Evolutionary conservation across 345 rosid species (phyloP).

Genomic region (Leavenworthia alabamica): DNA sequence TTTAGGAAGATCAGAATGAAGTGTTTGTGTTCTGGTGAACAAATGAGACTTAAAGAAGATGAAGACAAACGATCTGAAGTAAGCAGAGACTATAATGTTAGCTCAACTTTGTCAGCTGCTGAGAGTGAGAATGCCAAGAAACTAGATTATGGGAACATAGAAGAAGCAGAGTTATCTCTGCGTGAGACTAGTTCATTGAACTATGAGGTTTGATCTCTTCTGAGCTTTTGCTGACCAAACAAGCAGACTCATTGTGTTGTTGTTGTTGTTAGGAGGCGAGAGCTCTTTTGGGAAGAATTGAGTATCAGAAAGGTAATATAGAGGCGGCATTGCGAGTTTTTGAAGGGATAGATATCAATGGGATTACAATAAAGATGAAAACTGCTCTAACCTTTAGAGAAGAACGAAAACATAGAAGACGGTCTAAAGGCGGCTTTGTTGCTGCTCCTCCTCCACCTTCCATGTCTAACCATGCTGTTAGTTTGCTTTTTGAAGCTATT

Average conservation of each 20-base stretch:
- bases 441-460: slow-evolving; percentile 38
- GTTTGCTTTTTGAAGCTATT: slow-evolving; percentile 72
- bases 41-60: slow-evolving; percentile 33
- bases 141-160: slow-evolving; percentile 53
- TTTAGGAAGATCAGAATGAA: slow-evolving; percentile 45
- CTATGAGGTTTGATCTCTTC: slow-evolving; percentile 44
- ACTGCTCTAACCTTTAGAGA: slow-evolving; percentile 39
- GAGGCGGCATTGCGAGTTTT: slow-evolving; percentile 79
- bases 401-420: slow-evolving; percentile 46
- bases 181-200: slow-evolving; percentile 71
- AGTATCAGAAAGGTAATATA: slow-evolving; percentile 74
- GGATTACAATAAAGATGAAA: slow-evolving; percentile 62
- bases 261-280: slow-evolving; percentile 64
- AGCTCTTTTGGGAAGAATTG: slow-evolving; percentile 77
- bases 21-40: slow-evolving; percentile 55
- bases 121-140: slow-evolving; percentile 37
- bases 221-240: neutral
- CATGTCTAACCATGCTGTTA: slow-evolving; percentile 68
- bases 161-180: slow-evolving; percentile 77
- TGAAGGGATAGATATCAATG: slow-evolving; percentile 77
- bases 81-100: slow-evolving; percentile 33
- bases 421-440: slow-evolving; percentile 32
- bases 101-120: slow-evolving; percentile 36
- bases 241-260: neutral
- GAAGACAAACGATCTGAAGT: slow-evolving; percentile 40